Percentiles rank a stretch among this genome's conserved stretches.
These are phyloP conservation scores for Dicorynia guianensis DNA, from an alignment of 306 rosid genomes.

Conservation along the genomic window DNA sequence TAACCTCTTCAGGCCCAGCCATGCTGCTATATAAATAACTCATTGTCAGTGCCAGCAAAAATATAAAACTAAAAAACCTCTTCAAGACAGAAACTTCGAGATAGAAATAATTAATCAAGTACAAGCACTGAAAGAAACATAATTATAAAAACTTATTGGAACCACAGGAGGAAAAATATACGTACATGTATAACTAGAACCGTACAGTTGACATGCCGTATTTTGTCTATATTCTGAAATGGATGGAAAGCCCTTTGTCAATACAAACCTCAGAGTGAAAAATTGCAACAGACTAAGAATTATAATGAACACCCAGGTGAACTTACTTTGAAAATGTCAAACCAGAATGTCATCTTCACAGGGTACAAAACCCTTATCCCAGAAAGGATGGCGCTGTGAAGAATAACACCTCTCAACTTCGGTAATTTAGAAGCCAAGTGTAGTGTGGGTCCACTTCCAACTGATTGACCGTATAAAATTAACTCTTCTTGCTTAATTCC, in stretches of 20 bases:
- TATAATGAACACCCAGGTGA: constrained; percentile 15
- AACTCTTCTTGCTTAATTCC: constrained; percentile 86
- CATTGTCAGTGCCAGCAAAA: background rate
- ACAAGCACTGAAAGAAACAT: constrained; percentile 30
- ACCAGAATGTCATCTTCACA: constrained; percentile 95
- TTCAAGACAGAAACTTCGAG: constrained; percentile 4
- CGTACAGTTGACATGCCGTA: constrained; percentile 79
- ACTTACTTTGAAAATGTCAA: constrained; percentile 94
- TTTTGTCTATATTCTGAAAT: constrained; percentile 94
- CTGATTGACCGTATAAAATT: constrained; percentile 95
- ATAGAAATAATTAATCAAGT: constrained; percentile 9
- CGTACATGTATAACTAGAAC: constrained; percentile 97
- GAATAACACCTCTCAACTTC: constrained; percentile 90
- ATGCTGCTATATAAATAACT: constrained; percentile 9
- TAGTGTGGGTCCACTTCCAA: constrained; percentile 96
- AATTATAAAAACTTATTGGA: constrained; percentile 21
- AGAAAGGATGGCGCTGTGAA: constrained; percentile 96
- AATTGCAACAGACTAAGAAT: constrained; percentile 7
- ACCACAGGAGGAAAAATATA: constrained; percentile 34
- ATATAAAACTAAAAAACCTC: constrained; percentile 16
- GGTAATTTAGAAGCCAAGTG: constrained; percentile 84
- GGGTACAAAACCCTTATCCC: constrained; percentile 95
- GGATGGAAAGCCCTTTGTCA: constrained; percentile 41
- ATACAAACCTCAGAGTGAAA: constrained; percentile 28
- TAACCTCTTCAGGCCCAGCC: constrained; percentile 18